Conservation (phyloP, 345 rosid species). For the Salix suchowensis region DNA sequence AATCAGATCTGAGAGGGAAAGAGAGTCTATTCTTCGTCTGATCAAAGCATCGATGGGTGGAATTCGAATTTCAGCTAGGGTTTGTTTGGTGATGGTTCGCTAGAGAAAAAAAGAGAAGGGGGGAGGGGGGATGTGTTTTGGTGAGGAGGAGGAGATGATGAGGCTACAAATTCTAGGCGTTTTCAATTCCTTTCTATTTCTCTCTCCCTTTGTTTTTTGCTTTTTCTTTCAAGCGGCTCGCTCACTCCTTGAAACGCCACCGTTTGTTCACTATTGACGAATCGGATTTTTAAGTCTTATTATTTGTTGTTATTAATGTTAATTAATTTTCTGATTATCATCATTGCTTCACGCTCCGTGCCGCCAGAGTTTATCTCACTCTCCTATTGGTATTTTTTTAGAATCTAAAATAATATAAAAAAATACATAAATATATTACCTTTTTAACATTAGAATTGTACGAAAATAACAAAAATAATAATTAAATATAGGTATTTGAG, state of each 20-base stretch:
- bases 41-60: slow-evolving; percentile 20
- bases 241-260: slow-evolving; percentile 3
- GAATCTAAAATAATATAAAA: not conserved
- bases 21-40: not conserved
- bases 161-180: slow-evolving; percentile 29
- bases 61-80: slow-evolving; percentile 23
- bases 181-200: slow-evolving; percentile 11
- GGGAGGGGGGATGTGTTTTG: slow-evolving; percentile 9
- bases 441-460: no score
- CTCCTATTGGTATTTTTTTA: not conserved
- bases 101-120: slow-evolving; percentile 1
- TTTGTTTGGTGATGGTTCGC: slow-evolving; percentile 11
- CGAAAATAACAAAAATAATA: no score
- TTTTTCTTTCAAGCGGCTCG: slow-evolving; percentile 19
- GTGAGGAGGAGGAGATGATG: slow-evolving; percentile 17
- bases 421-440: no score
- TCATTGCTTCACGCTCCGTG: no score
- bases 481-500: no score
- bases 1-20: slow-evolving; percentile 24
- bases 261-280: slow-evolving; percentile 10
- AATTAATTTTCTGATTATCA: no score
- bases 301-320: no score
- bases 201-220: not conserved
- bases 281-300: no score
- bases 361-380: no score